Percentiles rank a stretch among this genome's conserved stretches.
Conservation (phyloP, 2,329 filamentous ascomycete genomes). For the Sphaceloma murrayae region DNA sequence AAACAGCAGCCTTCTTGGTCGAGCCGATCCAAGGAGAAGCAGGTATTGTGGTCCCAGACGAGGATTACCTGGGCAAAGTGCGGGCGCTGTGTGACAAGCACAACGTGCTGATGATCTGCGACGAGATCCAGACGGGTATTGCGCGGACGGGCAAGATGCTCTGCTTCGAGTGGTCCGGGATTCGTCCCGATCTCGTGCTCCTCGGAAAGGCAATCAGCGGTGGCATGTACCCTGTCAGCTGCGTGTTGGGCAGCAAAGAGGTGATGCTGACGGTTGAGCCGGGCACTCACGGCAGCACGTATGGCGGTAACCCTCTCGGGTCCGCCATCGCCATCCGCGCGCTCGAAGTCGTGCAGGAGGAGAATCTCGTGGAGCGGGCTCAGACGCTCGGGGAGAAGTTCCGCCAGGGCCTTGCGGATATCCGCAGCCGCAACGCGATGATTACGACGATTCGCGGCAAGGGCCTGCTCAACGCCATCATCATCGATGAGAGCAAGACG, state of each 20-base stretch:
- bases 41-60: slow-evolving; percentile 88
- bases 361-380: slow-evolving; percentile 74
- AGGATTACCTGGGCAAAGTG: slow-evolving; percentile 73
- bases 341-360: slow-evolving; percentile 86
- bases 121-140: slow-evolving; percentile 98
- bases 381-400: slow-evolving; percentile 74
- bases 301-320: slow-evolving; percentile 90
- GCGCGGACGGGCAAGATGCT: slow-evolving; percentile 89
- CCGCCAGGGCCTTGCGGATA: slow-evolving; percentile 63
- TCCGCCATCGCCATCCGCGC: slow-evolving; percentile 94
- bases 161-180: slow-evolving; percentile 86
- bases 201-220: slow-evolving; percentile 97
- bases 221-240: slow-evolving; percentile 98
- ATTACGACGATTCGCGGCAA: slow-evolving; percentile 81
- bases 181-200: slow-evolving; percentile 90
- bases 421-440: slow-evolving; percentile 59
- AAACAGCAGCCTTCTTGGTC: slow-evolving; percentile 85
- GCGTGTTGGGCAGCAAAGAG: slow-evolving; percentile 76
- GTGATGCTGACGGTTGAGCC: slow-evolving; percentile 94
- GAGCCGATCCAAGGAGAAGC: slow-evolving; percentile 98
- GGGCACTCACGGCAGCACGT: slow-evolving; percentile 96
- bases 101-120: slow-evolving; percentile 91
- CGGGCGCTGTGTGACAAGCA: slow-evolving; percentile 84
- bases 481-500: slow-evolving; percentile 84
- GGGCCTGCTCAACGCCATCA: slow-evolving; percentile 87